Base-by-base conservation (phyloP, 2,329 filamentous ascomycete species). In the Xylariaceae sp. region DNA sequence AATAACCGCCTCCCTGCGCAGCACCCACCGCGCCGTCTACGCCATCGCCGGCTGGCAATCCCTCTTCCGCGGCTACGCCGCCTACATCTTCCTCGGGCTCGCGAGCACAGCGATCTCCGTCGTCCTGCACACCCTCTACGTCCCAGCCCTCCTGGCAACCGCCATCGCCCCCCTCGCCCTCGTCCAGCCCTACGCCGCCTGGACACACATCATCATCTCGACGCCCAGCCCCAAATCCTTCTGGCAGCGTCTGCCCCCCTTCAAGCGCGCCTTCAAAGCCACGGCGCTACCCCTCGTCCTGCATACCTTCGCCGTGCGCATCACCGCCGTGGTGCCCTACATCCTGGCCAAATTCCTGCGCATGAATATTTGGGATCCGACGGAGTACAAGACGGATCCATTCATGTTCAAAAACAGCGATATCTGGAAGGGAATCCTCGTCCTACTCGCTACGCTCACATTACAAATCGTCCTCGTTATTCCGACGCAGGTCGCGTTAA, bases 201-300 rank as follows among this genome's bases (percentile, higher is more conserved):
- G 92, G 91, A 89, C 92, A 2, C 91, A 96, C 73, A 87, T 89
- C 68, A 84, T 96, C 71, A 92, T 97, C 70, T 87, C 90, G 1
- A 79, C 84, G 56, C 84, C 86, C 4, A 87, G 82, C 58, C 70
- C 78, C 52, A 82, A 83, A 72, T 77, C 76, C 66, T 91, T 88
- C 78, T 89, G 82, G 75, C 77, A 81, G 69, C 88, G 90, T 59
- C 81, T 96, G 55, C 87, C 88, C 13, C 75, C 84, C 51, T 83
- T 85, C 72, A 79, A 80, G 66, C 80, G 79, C 70, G 80, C 84
- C 55, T 88, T 88, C 77, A 80, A 83, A 69, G 85, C 88, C 60
- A 86, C 91, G 63, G 86, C 84, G 62, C 73, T 85, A 52, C 88
- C 92, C 18, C 82, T 88, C 17, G 78, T 85, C 48, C 77, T 86